Base-by-base conservation (phyloP, 768 basidiomycete species). In the Mycena epipterygia region DNA sequence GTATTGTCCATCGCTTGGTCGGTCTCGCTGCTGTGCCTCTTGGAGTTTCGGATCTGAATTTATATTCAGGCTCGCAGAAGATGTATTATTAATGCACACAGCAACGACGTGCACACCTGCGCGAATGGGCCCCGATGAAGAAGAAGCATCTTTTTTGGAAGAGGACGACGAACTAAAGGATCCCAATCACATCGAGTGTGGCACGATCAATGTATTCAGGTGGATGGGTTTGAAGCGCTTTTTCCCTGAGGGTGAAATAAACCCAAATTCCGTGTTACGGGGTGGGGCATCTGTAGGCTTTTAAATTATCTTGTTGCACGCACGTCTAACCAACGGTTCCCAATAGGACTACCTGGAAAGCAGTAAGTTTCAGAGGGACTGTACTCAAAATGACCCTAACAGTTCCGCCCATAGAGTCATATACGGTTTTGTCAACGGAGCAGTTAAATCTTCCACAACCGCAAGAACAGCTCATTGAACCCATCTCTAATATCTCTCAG, bases 271-370 rank as follows among this genome's bases (percentile, higher is more conserved):
- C 29, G 52, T 35, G 17, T 13, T 48, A 39, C 63, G 58, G 35
- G 69, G 69, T 48, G 64, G 57, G 12, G 29, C 64, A 42, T 68
- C 72, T 30, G 72, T 73, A 65, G 16, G 68, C 3, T 3, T 21
- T 64, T 37, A 55, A 19, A 25, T 30, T 1, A 4, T 52, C 21
- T 48, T 2, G 25, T 32, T 4, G 30, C 11, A 33, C 32, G 33
- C 30, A 23, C 2, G 21, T 44, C 60, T 59, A 60, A 61, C 27
- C 12, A 35, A 70, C 17, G 13, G 27, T 76, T 46, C 35, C 44
- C 35, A 5, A 23, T 55, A 94, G 93, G 93, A 94, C 77, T 94
- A 90, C 75, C 90, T 89, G 74, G 91, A 94, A 74, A 93, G 92
- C 78, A 85, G 93, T 93, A 76, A 76, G 90, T 6, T 35, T 49